Conservation (phyloP, 768 basidiomycete genomes). For the Holtermannia corniformis region DNA sequence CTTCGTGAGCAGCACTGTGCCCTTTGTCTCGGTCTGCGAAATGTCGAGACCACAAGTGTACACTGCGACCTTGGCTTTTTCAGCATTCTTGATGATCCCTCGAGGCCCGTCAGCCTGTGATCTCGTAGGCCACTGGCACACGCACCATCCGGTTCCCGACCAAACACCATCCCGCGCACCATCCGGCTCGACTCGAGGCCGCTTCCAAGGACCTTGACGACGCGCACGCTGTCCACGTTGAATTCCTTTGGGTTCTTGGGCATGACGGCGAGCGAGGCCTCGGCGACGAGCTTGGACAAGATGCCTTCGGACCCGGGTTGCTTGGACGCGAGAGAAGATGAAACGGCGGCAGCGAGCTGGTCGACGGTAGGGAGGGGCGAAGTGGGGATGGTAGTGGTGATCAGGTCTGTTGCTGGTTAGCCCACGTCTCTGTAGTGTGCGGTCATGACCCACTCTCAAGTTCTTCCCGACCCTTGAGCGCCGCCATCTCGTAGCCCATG, state of each 20-base stretch:
- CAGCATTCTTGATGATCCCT: constrained; percentile 75
- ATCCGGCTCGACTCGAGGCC: constrained; percentile 74
- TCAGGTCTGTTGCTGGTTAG: constrained; percentile 16
- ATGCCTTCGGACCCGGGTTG: constrained; percentile 89
- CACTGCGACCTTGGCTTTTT: constrained; percentile 84
- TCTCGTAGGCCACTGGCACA: background rate
- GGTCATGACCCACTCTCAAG: constrained; percentile 64
- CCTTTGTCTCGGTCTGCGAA: constrained; percentile 97
- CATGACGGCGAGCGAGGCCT: constrained; percentile 89
- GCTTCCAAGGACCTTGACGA: constrained; percentile 98
- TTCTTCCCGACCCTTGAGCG: constrained; percentile 69
- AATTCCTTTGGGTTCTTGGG: constrained; percentile 67
- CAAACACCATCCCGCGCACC: constrained; percentile 96
- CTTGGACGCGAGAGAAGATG: constrained; percentile 90
- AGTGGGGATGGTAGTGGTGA: constrained; percentile 11
- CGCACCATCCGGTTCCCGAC: constrained; percentile 84
- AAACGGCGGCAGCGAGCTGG: constrained; percentile 61
- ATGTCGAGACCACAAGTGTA: constrained; percentile 88
- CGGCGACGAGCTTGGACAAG: constrained; percentile 73
- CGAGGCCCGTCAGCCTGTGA: constrained; percentile 1
- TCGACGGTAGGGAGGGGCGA: constrained; percentile 62
- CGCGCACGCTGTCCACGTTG: constrained; percentile 95
- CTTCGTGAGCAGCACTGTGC: constrained; percentile 89
- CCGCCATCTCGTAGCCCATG: constrained; percentile 88
- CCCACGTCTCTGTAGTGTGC: background rate